Evolutionary conservation across 2,329 filamentous ascomycete genomes (phyloP), one percentile per base, ranked within the genome.

Genomic region (Arachnopeziza araneosa): DNA sequence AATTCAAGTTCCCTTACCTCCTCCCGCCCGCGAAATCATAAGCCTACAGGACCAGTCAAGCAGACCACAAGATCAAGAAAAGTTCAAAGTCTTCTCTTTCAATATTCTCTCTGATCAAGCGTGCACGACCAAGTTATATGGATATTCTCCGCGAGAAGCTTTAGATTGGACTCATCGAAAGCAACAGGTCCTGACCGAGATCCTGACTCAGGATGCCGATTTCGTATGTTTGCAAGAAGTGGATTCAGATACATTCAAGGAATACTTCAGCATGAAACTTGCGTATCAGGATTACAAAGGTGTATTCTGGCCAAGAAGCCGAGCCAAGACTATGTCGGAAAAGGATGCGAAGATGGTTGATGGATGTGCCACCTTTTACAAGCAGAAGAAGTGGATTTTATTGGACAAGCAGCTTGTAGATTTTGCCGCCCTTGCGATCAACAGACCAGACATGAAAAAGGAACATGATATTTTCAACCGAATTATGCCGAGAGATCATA

Each of bases 391-490:
- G 78, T 98, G 89, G 75, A 90, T 97, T 62, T 78, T 96, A 61
- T 83, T 99, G 24, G 93, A 98, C 77, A 97, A 97, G 78, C 90
- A 96, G 71, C 79, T 96, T 64, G 88, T 99, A 70, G 92, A 97
- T 74, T 96, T 97, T 72, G 88, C 90, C 48, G 89, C 91, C 61
- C 90, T 91, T 59, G 93, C 93, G 66, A 96, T 99, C 75, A 95
- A 96, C 72, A 83, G 95, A 66, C 91, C 93, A 2, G 95, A 98
- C 73, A 96, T 97, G 85, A 98, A 98, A 77, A 91, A 93, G 59
- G 91, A 96, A 70, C 91, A 96, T 72, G 95, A 99, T 70, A 93
- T 98, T 60, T 98, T 96, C 82, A 99, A 99, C 74, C 89, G 95
- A 26, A 89, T 99, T 62, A 98, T 97, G 95, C 93, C 93, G 63